A percentile compares a stretch with the other conserved stretches of the same genome.
Evolutionary conservation across 2,329 filamentous ascomycete species (phyloP).

Genomic region (Penicillium corylophilum): DNA sequence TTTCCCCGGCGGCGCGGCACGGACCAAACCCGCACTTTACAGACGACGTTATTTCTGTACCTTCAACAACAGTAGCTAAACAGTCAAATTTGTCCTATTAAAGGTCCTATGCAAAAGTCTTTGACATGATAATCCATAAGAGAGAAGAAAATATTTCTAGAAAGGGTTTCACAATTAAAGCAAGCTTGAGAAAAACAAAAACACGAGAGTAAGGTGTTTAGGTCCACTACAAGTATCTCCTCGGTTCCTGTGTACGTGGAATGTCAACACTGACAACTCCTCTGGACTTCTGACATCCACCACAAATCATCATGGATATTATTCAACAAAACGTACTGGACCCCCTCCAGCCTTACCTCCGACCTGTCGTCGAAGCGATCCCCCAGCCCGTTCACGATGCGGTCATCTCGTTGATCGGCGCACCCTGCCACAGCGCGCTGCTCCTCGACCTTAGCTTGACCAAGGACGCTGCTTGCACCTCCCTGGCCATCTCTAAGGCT

Average conservation of each 20-base stretch:
- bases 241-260: constrained; percentile 2
- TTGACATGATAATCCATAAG: too few relatives aligned
- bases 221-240: background rate
- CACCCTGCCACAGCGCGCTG: constrained; percentile 79
- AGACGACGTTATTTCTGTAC: background rate
- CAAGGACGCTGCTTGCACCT: constrained; percentile 74
- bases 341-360: constrained; percentile 52
- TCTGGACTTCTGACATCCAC: background rate
- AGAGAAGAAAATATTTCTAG: background rate
- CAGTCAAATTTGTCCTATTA: background rate
- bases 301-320: constrained; percentile 37
- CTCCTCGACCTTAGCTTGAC: constrained; percentile 78
- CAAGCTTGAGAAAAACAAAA: too few relatives aligned
- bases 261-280: constrained; percentile 18
- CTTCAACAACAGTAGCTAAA: background rate
- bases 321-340: constrained; percentile 42
- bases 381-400: constrained; percentile 73
- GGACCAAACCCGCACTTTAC: constrained; percentile 29
- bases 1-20: constrained; percentile 28
- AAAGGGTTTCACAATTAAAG: too few relatives aligned
- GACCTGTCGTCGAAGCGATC: constrained; percentile 69
- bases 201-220: background rate
- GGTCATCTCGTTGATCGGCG: constrained; percentile 76
- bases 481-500: constrained; percentile 86
- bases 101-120: too few relatives aligned